Evolutionary conservation across 2,329 filamentous ascomycete genomes (phyloP).

Genomic region (Orbilia blumenaviensis): DNA sequence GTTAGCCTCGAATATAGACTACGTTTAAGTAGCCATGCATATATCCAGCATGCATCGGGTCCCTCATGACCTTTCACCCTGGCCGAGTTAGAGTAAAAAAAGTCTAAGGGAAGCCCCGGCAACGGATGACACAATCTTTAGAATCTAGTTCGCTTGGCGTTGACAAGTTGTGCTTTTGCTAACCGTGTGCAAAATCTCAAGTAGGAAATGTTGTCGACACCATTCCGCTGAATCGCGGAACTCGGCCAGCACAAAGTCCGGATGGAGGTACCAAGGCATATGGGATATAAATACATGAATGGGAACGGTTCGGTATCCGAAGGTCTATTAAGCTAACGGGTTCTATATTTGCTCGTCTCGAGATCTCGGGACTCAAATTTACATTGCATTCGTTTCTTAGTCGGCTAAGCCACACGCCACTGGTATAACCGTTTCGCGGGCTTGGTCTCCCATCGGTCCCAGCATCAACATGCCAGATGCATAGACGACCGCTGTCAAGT

Average conservation of each 20-base stretch:
- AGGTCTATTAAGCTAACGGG: not conserved
- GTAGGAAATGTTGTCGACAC: conserved; percentile 15
- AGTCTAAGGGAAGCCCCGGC: no score
- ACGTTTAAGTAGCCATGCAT: not conserved
- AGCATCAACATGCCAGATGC: not conserved
- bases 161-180: conserved; percentile 52
- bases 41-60: not conserved
- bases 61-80: not conserved
- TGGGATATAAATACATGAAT: conserved; percentile 3
- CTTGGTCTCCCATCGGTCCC: not conserved
- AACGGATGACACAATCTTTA: no score
- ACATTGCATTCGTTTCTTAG: not conserved
- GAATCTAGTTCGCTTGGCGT: conserved; percentile 34
- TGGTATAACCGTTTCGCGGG: not conserved
- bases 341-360: not conserved
- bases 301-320: conserved; percentile 2
- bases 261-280: conserved; percentile 16
- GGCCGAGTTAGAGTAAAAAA: not conserved
- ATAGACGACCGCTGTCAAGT: not conserved
- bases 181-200: conserved; percentile 6
- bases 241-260: not conserved
- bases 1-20: no score
- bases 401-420: not conserved
- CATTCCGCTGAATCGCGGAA: conserved; percentile 11
- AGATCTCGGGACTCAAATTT: not conserved